Base-by-base conservation (phyloP, 139 green algal species). In the Chlorella sorokiniana region DNA sequence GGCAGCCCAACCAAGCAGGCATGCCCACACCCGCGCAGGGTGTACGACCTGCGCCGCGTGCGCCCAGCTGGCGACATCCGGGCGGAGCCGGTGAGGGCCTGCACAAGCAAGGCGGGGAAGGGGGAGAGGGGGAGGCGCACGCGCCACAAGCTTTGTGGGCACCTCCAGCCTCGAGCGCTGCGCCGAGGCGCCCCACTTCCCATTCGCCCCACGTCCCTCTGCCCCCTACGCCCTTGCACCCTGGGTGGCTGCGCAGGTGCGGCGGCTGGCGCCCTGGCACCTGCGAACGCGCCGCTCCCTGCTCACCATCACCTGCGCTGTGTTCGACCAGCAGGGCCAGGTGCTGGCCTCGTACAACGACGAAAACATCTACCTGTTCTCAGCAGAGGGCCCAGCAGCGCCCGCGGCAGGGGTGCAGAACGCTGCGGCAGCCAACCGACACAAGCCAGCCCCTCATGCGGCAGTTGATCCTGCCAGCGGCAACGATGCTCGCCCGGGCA, bases 331-430 rank as follows among this genome's bases (percentile, higher is more conserved):
- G n/a, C 40, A 52, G 22, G 83, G 84, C 20, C 38, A 88, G 64
- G 37, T 90, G 4, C 61, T 90, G 70, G 86, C 84, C 8, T 83
- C 54, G 6, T 90, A 87, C 81, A 89, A 82, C 69, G 69, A 79
- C 22, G 86, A 90, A 38, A n/a, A 80, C 38, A 87, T 85, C 42
- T 89, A 87, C 78, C 76, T 81, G 27, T 89, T 89, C 69, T 40
- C 69, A 29, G 27, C 69, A 11, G 56, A 68, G 35, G 40, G 67
- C 42, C 59, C 75, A 45, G 69, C 76, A 31, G 52, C 37, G 54
- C 27, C 42, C 5, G 31, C 27, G n/a, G 37, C 33, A 65, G 37
- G 42, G 72, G 67, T 11, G 33, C 20, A 68, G 59, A n/a, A 33
- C 38, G 56, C 16, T 51, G 44, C 20, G 48, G 37, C 35, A 37